These are phyloP conservation scores for Suillus weaverae DNA, from an alignment of 768 basidiomycete genomes.

Conservation along the genomic window DNA sequence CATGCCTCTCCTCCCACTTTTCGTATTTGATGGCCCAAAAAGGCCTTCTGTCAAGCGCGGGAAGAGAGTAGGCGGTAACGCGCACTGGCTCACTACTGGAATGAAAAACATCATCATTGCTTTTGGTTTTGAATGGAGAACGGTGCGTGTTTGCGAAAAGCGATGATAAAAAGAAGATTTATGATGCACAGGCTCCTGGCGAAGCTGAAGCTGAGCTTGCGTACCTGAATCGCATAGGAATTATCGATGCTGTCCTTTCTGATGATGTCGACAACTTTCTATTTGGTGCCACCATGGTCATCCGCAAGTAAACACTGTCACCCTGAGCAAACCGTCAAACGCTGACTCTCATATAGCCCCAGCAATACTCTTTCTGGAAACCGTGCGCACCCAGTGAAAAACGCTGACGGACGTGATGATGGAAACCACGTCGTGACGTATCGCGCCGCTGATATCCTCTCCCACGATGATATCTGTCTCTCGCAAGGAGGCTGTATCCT, in stretches of 20 bases:
- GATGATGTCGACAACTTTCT: conserved; percentile 94
- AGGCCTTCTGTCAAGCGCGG: conserved; percentile 81
- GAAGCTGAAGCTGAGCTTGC: conserved; percentile 96
- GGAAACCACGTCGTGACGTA: conserved; percentile 62
- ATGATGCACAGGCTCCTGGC: conserved; percentile 71
- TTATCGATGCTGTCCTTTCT: conserved; percentile 86
- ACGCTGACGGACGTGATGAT: conserved; percentile 69
- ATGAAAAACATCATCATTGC: conserved; percentile 80
- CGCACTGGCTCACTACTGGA: conserved; percentile 66
- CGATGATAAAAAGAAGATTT: conserved; percentile 22
- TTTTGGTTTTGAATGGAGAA: conserved; percentile 79
- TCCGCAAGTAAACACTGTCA: conserved; percentile 66
- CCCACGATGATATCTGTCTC: conserved; percentile 50
- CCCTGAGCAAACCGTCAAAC: not conserved
- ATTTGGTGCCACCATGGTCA: conserved; percentile 81
- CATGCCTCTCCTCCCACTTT: conserved; percentile 81
- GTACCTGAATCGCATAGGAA: conserved; percentile 74
- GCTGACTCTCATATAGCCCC: conserved; percentile 42
- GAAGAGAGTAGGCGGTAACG: conserved; percentile 63
- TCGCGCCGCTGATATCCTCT: conserved; percentile 37
- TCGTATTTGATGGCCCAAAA: conserved; percentile 89
- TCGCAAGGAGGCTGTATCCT: conserved; percentile 71
- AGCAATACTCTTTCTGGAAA: conserved; percentile 76
- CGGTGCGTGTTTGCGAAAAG: conserved; percentile 38
- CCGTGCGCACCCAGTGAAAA: conserved; percentile 57